A percentile compares a stretch with the other conserved stretches of the same genome.
Conservation (phyloP, 805 yeast species). For the Kodamaea fukazawae region DNA sequence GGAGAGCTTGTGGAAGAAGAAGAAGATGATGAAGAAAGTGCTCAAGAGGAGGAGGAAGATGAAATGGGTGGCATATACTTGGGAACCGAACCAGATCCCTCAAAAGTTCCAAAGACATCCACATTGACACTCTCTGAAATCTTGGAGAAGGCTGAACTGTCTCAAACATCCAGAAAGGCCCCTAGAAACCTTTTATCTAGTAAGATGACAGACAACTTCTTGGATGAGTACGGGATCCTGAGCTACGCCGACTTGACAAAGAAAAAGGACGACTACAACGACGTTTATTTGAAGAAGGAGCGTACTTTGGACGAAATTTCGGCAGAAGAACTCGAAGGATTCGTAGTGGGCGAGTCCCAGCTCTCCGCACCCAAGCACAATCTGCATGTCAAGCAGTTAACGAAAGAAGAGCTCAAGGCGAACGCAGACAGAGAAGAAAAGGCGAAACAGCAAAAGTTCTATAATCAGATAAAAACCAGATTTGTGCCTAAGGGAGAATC, state of each 20-base stretch:
- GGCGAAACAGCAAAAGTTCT: constrained; percentile 27
- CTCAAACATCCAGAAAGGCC: neutral
- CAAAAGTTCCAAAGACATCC: neutral
- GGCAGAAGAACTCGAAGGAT: constrained; percentile 32
- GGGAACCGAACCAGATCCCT: constrained; percentile 21
- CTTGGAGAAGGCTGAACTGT: constrained; percentile 11
- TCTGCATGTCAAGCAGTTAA: constrained; percentile 12
- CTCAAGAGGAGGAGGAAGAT: constrained; percentile 10
- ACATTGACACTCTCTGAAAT: constrained; percentile 5
- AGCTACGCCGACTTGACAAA: constrained; percentile 29
- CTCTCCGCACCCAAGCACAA: constrained; percentile 7
- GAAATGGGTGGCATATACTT: constrained; percentile 37
- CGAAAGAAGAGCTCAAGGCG: constrained; percentile 26
- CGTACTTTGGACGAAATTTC: constrained; percentile 24
- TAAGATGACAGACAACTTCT: constrained; percentile 29
- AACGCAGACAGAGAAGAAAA: constrained; percentile 22
- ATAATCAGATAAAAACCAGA: constrained; percentile 26
- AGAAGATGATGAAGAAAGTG: constrained; percentile 9
- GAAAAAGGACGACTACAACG: constrained; percentile 27
- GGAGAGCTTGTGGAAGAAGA: constrained; percentile 13
- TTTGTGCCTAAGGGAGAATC: constrained; percentile 17
- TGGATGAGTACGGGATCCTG: constrained; percentile 40
- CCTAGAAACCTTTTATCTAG: constrained; percentile 30
- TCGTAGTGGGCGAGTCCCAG: constrained; percentile 30
- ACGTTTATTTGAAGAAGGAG: constrained; percentile 17